These are phyloP conservation scores for Anthoceros angustus DNA, from an alignment of 225 moss, liverwort and hornwort genomes.

Conservation along the genomic window DNA sequence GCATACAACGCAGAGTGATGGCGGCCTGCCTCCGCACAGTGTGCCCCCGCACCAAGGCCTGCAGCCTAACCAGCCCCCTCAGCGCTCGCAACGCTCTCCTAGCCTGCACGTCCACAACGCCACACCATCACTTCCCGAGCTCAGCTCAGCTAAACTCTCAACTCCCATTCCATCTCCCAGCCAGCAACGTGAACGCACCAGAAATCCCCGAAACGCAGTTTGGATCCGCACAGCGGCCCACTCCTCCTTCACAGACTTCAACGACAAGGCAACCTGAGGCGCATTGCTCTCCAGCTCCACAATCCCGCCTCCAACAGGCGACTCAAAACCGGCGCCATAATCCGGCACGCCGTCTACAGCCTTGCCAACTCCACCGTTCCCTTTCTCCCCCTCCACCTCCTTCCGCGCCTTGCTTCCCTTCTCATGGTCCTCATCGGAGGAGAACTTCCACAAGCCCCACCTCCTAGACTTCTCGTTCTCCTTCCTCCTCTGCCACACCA, in stretches of 20 bases:
- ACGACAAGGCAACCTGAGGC: constrained; percentile 25
- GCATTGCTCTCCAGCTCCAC: not conserved
- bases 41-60: constrained; percentile 36
- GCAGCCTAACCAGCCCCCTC: constrained; percentile 33
- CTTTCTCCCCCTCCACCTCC: not conserved
- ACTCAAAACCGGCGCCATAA: not conserved
- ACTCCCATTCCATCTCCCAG: not conserved
- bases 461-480: not conserved
- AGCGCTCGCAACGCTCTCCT: constrained; percentile 30
- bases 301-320: not conserved
- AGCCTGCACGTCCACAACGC: constrained; percentile 17
- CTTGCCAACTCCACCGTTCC: not conserved
- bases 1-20: constrained; percentile 32
- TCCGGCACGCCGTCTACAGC: not conserved
- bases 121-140: not conserved
- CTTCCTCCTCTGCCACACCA: not conserved
- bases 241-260: constrained; percentile 60
- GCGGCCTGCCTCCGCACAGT: constrained; percentile 35
- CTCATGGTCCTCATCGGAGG: not conserved
- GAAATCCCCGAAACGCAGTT: constrained; percentile 87
- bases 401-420: not conserved
- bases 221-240: constrained; percentile 93
- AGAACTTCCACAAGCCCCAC: constrained; percentile 5
- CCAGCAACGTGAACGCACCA: constrained; percentile 29
- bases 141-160: not conserved